phyloP scores from a whole-genome alignment of 176 grass and related monocot species.

The barley (Hordeum vulgare) region DNA sequence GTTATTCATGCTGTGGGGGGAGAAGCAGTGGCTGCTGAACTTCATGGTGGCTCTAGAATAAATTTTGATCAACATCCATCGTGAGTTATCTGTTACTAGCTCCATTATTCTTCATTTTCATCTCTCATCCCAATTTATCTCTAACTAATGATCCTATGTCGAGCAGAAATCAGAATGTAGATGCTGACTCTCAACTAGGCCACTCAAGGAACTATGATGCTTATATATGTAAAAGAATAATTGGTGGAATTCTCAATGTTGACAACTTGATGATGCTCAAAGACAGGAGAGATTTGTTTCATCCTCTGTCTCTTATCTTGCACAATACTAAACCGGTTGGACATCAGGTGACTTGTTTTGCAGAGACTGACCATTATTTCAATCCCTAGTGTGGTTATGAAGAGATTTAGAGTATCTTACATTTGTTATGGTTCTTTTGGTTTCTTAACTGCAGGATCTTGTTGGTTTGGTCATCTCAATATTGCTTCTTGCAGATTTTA shows the following conservation, averaged over 20 bases:
- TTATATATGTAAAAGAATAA: conserved; percentile 50
- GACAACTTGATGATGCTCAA: conserved; percentile 50
- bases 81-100: conserved; percentile 47
- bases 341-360: conserved; percentile 63
- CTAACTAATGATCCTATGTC: conserved; percentile 6
- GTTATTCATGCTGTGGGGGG: conserved; percentile 52
- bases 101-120: background rate
- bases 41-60: conserved; percentile 40
- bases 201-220: conserved; percentile 37
- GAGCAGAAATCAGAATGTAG: conserved; percentile 38
- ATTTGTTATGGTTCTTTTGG: conserved; percentile 15
- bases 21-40: background rate
- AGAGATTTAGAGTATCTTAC: background rate
- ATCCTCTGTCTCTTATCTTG: conserved; percentile 79
- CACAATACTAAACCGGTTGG: conserved; percentile 90
- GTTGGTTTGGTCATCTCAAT: conserved; percentile 93
- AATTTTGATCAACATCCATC: conserved; percentile 40
- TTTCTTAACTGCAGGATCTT: conserved; percentile 70
- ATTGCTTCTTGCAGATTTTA: conserved; percentile 92
- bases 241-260: conserved; percentile 46
- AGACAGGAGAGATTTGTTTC: conserved; percentile 55
- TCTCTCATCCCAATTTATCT: background rate
- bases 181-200: conserved; percentile 39
- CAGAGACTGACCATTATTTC: background rate
- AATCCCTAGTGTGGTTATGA: background rate